These are phyloP conservation scores for Flaveria trinervia DNA, from an alignment of 129 eudicot species.

Conservation along the genomic window DNA sequence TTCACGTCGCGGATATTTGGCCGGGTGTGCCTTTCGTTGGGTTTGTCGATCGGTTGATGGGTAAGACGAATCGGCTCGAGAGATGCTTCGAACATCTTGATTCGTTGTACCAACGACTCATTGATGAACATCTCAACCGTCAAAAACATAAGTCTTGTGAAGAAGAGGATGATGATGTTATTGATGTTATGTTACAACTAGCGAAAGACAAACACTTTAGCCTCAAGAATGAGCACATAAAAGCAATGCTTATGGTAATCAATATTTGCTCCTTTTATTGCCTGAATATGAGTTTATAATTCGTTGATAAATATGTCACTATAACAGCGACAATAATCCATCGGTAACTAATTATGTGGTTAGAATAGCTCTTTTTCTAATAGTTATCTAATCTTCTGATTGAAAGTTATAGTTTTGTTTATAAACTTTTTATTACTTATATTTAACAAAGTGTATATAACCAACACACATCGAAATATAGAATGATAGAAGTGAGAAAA, in stretches of 20 bases:
- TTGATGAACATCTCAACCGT: slow-evolving; percentile 1
- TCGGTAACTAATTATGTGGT: not conserved
- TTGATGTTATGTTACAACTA: slow-evolving; percentile 22
- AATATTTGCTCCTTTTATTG: slow-evolving; percentile 1
- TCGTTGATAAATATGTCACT: too few species aligned
- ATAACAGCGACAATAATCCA: too few species aligned
- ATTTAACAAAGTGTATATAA: not conserved
- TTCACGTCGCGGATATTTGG: slow-evolving; percentile 32
- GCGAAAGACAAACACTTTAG: slow-evolving; percentile 2
- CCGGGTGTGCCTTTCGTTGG: slow-evolving; percentile 37
- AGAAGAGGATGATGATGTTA: slow-evolving; percentile 21
- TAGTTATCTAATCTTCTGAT: not conserved
- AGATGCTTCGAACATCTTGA: slow-evolving; percentile 14
- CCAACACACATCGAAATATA: not conserved
- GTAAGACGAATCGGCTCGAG: slow-evolving; percentile 15
- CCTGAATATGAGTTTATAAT: too few species aligned
- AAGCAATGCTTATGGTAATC: slow-evolving; percentile 32
- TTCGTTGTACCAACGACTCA: slow-evolving; percentile 13
- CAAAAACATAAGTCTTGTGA: not conserved
- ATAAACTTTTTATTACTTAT: not conserved
- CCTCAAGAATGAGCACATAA: slow-evolving; percentile 22
- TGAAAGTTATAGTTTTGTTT: not conserved
- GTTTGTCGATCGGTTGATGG: slow-evolving; percentile 35
- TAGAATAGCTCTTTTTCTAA: not conserved
- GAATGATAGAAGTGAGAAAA: not conserved